Percentiles rank a stretch among this genome's conserved stretches.
phyloP scores from a whole-genome alignment of 2,329 filamentous ascomycete species.

The Periconia digitata region DNA sequence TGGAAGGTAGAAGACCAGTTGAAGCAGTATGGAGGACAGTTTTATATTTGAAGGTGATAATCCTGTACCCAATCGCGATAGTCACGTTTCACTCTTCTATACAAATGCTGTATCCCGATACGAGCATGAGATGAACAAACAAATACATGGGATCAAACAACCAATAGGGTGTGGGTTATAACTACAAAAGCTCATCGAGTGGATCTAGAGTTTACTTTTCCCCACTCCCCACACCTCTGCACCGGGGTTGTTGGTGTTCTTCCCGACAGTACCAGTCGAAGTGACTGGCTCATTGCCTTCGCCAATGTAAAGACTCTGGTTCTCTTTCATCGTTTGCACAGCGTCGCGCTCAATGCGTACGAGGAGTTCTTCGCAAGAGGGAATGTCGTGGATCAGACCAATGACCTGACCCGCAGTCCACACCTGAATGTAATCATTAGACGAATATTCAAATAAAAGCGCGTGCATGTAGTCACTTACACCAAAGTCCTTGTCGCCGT shows the following conservation, averaged over 20 bases:
- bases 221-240: slow-evolving; percentile 46
- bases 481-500: slow-evolving; percentile 86
- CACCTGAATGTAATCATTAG: slow-evolving; percentile 61
- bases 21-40: too few species aligned
- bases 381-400: slow-evolving; percentile 55
- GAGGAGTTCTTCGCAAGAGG: slow-evolving; percentile 50
- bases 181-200: not conserved
- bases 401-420: slow-evolving; percentile 99
- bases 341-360: slow-evolving; percentile 51
- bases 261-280: slow-evolving; percentile 24
- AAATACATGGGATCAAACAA: too few species aligned
- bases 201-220: slow-evolving; percentile 46
- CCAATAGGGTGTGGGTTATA: not conserved
- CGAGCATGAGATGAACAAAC: too few species aligned
- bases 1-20: too few species aligned
- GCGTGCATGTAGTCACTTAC: slow-evolving; percentile 21
- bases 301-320: slow-evolving; percentile 39
- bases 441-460: not conserved
- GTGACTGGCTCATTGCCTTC: slow-evolving; percentile 25
- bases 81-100: too few species aligned
- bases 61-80: too few species aligned
- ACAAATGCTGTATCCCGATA: too few species aligned
- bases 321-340: slow-evolving; percentile 44
- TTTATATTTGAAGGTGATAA: too few species aligned
- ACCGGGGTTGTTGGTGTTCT: slow-evolving; percentile 42